Percentiles rank a stretch among this genome's conserved stretches.
Evolutionary conservation across 352 stramenopile species (phyloP).

Genomic region (Halophytophthora batemanensis): DNA sequence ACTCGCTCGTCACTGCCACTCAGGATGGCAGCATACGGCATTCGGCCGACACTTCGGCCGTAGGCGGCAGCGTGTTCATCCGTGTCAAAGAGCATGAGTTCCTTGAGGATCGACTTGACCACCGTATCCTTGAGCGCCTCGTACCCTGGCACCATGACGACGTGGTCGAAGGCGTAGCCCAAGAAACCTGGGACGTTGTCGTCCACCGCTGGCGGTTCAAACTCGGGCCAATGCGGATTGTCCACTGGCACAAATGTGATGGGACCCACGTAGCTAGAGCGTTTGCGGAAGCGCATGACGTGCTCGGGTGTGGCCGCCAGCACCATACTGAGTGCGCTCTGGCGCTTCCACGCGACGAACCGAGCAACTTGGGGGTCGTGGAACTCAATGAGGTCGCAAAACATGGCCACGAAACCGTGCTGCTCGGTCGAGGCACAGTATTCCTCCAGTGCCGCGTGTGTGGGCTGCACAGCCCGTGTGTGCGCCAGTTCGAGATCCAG

Average conservation of each 20-base stretch:
- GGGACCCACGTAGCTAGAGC: slow-evolving; percentile 40
- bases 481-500: slow-evolving; percentile 52
- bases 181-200: slow-evolving; percentile 44
- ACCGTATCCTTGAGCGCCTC: slow-evolving; percentile 61
- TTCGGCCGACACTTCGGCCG: slow-evolving; percentile 26
- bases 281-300: slow-evolving; percentile 57
- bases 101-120: slow-evolving; percentile 69
- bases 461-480: slow-evolving; percentile 30
- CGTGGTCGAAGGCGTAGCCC: slow-evolving; percentile 73
- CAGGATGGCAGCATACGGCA: slow-evolving; percentile 44
- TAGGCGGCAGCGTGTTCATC: slow-evolving; percentile 44
- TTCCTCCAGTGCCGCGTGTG: slow-evolving; percentile 42
- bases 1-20: slow-evolving; percentile 22
- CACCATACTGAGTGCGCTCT: slow-evolving; percentile 63
- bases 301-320: slow-evolving; percentile 52
- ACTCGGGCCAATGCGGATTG: slow-evolving; percentile 67
- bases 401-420: slow-evolving; percentile 75
- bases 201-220: slow-evolving; percentile 35
- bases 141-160: slow-evolving; percentile 52
- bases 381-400: slow-evolving; percentile 75
- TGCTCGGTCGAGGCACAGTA: slow-evolving; percentile 50
- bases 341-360: slow-evolving; percentile 54
- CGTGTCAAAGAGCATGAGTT: slow-evolving; percentile 75
- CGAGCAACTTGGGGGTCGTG: slow-evolving; percentile 44
- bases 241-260: slow-evolving; percentile 70